These are phyloP conservation scores for Umbilicus rupestris DNA, from an alignment of 164 flowering plant genomes.

Conservation along the genomic window DNA sequence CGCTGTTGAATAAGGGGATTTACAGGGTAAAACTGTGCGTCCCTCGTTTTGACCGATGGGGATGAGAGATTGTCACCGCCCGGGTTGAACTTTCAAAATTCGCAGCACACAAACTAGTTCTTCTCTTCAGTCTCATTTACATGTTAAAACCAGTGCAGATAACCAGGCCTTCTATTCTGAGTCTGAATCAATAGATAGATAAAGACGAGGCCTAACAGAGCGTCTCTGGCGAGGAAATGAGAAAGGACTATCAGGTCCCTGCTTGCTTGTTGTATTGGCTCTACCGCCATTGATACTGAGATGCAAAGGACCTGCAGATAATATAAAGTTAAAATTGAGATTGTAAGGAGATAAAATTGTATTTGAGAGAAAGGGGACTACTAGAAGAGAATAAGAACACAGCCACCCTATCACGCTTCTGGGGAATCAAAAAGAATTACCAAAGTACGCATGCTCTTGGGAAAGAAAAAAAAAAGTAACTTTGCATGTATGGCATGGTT, in stretches of 20 bases:
- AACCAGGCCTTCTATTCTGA: conserved; percentile 6
- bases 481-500: not conserved
- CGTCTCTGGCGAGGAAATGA: conserved; percentile 12
- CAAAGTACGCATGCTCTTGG: not conserved
- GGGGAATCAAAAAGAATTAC: not conserved
- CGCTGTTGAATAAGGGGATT: too few species aligned
- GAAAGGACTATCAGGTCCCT: conserved; percentile 1
- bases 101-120: not conserved
- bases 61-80: too few species aligned
- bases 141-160: not conserved
- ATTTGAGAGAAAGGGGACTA: not conserved
- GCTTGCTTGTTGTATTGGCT: not conserved
- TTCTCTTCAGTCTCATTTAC: conserved; percentile 1
- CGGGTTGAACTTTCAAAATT: not conserved
- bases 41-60: too few species aligned
- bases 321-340: not conserved
- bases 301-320: conserved; percentile 6
- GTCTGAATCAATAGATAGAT: conserved; percentile 2
- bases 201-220: conserved; percentile 6
- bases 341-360: not conserved
- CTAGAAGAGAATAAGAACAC: not conserved
- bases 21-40: too few species aligned
- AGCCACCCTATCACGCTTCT: not conserved
- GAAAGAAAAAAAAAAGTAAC: not conserved
- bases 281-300: not conserved